Evolutionary conservation across 2,329 filamentous ascomycete species (phyloP).

Genomic region (Cladobotryum mycophilum): DNA sequence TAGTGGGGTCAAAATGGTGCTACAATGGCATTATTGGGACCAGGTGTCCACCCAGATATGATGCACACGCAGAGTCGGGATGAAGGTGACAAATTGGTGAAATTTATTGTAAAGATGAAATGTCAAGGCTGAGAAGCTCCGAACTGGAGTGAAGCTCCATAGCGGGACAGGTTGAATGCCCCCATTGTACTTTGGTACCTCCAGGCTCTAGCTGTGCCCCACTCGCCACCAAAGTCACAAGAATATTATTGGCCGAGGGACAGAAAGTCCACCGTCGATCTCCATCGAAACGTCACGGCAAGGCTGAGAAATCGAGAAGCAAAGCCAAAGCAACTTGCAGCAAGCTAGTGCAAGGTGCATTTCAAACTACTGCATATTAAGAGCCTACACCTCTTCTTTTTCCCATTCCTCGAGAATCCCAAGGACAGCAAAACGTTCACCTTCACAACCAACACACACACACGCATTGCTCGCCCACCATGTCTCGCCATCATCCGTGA

Average conservation of each 20-base stretch:
- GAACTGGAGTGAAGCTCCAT: neutral
- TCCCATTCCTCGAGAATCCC: neutral
- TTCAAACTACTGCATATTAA: neutral
- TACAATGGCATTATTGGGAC: neutral
- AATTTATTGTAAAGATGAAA: constrained; percentile 4
- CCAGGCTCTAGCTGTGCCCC: constrained; percentile 3
- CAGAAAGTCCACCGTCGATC: neutral
- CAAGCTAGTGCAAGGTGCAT: constrained; percentile 7
- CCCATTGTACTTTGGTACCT: too few species aligned
- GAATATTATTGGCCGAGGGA: constrained; percentile 1
- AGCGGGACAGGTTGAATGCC: neutral
- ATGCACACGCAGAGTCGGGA: neutral
- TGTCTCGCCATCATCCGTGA: constrained; percentile 93
- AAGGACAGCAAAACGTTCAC: constrained; percentile 1
- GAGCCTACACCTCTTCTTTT: too few species aligned
- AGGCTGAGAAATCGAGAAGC: constrained; percentile 39
- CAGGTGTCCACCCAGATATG: neutral
- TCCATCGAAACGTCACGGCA: constrained; percentile 24
- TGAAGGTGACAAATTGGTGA: neutral
- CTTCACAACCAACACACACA: neutral
- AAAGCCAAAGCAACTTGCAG: constrained; percentile 4
- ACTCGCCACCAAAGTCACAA: neutral
- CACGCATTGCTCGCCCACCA: constrained; percentile 33
- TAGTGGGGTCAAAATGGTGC: neutral
- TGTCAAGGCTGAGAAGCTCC: constrained; percentile 22